phyloP scores from a whole-genome alignment of 495 filamentous ascomycete genomes.

The Letharia lupina region DNA sequence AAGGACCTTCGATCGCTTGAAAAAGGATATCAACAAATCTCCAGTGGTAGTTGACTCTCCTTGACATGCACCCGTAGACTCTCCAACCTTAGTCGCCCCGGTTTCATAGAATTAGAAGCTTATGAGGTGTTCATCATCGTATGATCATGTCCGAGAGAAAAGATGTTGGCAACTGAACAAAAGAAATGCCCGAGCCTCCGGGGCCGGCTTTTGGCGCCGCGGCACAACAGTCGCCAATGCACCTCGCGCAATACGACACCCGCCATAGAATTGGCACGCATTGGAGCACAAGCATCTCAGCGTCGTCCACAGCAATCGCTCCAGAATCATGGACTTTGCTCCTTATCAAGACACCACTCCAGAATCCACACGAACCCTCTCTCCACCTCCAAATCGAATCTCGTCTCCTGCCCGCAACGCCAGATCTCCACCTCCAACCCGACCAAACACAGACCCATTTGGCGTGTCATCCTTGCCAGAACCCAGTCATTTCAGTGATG shows the following conservation, averaged over 20 bases:
- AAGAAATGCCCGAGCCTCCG: no score
- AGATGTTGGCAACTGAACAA: not conserved
- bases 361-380: slow-evolving; percentile 64
- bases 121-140: not conserved
- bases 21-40: not conserved
- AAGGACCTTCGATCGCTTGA: not conserved
- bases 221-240: not conserved
- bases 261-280: not conserved
- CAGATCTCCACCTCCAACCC: slow-evolving; percentile 27
- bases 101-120: not conserved
- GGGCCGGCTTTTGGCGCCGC: not conserved
- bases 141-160: not conserved
- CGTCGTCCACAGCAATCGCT: not conserved
- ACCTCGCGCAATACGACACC: not conserved
- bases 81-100: not conserved
- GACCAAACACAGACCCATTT: slow-evolving; percentile 28
- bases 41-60: not conserved
- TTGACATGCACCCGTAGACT: not conserved
- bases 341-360: slow-evolving; percentile 88
- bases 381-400: slow-evolving; percentile 49
- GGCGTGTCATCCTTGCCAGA: slow-evolving; percentile 36
- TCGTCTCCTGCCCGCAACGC: slow-evolving; percentile 42
- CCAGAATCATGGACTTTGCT: slow-evolving; percentile 75
- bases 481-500: slow-evolving; percentile 35
- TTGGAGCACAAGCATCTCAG: not conserved